A percentile compares a stretch with the other conserved stretches of the same genome.
Evolutionary conservation across 2,329 filamentous ascomycete species (phyloP).

Genomic region (Microdochium bolleyi): DNA sequence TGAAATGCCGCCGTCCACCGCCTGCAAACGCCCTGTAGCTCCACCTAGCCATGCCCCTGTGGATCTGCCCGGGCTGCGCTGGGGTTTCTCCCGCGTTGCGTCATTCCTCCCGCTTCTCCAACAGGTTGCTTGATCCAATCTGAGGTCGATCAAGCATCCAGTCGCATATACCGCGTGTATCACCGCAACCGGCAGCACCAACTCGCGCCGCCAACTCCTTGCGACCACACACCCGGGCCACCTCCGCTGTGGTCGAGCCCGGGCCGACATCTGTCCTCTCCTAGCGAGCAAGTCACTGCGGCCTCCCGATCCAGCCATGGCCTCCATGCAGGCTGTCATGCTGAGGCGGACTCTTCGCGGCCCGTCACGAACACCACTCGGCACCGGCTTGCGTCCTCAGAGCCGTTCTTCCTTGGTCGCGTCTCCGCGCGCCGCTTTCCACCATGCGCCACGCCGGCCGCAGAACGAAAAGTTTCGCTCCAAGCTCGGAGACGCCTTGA

Average conservation of each 20-base stretch:
- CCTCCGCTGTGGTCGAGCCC: neutral
- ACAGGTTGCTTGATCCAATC: neutral
- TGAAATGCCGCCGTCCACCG: neutral
- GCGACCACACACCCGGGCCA: neutral
- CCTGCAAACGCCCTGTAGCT: neutral
- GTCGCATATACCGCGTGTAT: too few species aligned
- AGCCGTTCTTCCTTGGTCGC: constrained; percentile 11
- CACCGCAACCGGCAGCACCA: too few species aligned
- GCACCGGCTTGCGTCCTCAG: constrained; percentile 9
- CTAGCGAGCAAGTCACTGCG: neutral
- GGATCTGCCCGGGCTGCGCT: neutral
- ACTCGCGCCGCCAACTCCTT: neutral
- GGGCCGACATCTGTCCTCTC: neutral
- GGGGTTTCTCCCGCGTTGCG: neutral
- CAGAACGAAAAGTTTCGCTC: constrained; percentile 37
- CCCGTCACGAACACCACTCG: constrained; percentile 3
- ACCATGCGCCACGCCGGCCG: constrained; percentile 34
- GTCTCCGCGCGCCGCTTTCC: constrained; percentile 26
- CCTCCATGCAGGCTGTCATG: neutral
- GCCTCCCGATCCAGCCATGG: neutral
- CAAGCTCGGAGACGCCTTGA: constrained; percentile 39
- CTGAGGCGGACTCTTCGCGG: neutral
- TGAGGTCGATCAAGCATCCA: too few species aligned
- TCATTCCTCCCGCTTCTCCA: neutral
- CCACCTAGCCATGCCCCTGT: neutral